Evolutionary conservation across 345 rosid species (phyloP).

Genomic region (Brassica rapa): DNA sequence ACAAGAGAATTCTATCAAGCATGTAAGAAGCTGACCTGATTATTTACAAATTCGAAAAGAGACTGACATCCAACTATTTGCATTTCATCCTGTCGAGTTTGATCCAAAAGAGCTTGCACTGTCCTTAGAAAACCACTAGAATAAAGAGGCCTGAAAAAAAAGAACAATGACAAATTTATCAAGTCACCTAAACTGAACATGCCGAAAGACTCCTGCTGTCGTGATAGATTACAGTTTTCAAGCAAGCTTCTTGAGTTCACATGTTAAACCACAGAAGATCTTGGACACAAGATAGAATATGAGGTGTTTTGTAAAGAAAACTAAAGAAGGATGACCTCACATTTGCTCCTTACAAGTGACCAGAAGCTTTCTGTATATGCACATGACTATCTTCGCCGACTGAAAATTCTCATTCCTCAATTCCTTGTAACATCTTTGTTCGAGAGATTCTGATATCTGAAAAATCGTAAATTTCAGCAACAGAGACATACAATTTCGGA

Average conservation of each 20-base stretch:
- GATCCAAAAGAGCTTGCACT: conserved; percentile 77
- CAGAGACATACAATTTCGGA: neutral
- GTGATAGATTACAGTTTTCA: conserved; percentile 20
- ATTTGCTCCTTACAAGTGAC: conserved; percentile 90
- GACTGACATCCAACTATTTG: conserved; percentile 80
- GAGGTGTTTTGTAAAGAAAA: conserved; percentile 12
- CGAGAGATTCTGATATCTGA: conserved; percentile 84
- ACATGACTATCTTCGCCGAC: conserved; percentile 75
- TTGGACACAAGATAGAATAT: conserved; percentile 1
- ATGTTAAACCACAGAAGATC: conserved; percentile 2
- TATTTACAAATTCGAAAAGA: conserved; percentile 86
- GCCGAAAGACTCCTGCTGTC: conserved; percentile 2
- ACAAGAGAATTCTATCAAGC: conserved; percentile 11
- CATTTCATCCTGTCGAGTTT: conserved; percentile 75
- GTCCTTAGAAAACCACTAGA: conserved; percentile 83
- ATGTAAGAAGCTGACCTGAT: conserved; percentile 61
- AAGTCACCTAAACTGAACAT: neutral
- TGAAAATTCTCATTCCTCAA: conserved; percentile 82
- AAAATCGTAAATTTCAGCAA: conserved; percentile 29
- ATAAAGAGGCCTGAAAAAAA: conserved; percentile 69
- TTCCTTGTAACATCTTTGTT: conserved; percentile 99
- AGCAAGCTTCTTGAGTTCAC: conserved; percentile 15
- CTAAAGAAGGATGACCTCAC: conserved; percentile 59
- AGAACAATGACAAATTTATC: neutral
- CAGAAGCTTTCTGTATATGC: conserved; percentile 83